Percentiles rank a stretch among this genome's conserved stretches.
phyloP scores from a whole-genome alignment of 768 basidiomycete species.

The Auricularia auricula-judae region DNA sequence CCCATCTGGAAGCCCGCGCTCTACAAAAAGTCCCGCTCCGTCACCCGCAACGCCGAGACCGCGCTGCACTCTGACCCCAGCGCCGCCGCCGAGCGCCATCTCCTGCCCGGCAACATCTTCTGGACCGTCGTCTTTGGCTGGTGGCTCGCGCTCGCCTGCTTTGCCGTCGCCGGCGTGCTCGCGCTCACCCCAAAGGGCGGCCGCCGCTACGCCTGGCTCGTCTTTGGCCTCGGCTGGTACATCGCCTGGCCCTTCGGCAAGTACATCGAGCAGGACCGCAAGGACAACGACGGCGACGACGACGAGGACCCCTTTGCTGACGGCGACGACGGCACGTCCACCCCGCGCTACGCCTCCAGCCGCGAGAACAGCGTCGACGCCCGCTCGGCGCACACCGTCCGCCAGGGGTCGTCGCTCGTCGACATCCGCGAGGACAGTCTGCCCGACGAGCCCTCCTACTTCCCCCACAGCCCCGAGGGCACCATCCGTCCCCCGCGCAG shows the following conservation, averaged over 20 bases:
- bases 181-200: constrained; percentile 73
- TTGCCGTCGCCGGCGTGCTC: constrained; percentile 55
- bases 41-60: constrained; percentile 92
- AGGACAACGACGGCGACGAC: constrained; percentile 15
- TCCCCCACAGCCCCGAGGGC: background rate
- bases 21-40: constrained; percentile 94
- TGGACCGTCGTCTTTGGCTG: constrained; percentile 88
- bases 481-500: background rate
- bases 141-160: constrained; percentile 76
- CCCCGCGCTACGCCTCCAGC: constrained; percentile 1
- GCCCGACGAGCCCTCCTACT: background rate
- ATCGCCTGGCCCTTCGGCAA: constrained; percentile 97
- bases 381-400: background rate
- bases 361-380: constrained; percentile 2
- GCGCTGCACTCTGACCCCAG: constrained; percentile 89
- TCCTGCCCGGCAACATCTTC: constrained; percentile 87
- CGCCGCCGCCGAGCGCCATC: constrained; percentile 84
- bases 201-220: constrained; percentile 67
- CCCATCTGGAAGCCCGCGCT: constrained; percentile 99
- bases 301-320: constrained; percentile 14
- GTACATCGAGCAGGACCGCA: constrained; percentile 79
- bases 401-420: background rate
- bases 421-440: background rate
- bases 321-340: constrained; percentile 20
- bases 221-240: constrained; percentile 94